Conservation (phyloP, 1,139 yeast species). For the Pichia sp. region DNA sequence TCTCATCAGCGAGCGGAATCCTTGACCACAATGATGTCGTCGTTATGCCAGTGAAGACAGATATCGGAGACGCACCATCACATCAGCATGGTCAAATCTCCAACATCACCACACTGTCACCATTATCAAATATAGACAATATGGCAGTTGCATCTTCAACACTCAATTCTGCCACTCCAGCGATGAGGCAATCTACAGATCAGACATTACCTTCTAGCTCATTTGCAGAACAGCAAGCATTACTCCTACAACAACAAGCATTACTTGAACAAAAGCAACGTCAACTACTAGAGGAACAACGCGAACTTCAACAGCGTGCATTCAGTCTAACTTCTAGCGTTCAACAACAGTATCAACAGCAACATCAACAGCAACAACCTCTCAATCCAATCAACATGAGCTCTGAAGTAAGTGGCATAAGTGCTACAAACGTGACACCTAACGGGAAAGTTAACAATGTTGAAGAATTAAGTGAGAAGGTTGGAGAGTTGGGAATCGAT, state of each 20-base stretch:
- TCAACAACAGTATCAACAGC: slow-evolving; percentile 12
- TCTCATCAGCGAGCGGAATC: slow-evolving; percentile 10
- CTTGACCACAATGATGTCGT: slow-evolving; percentile 16
- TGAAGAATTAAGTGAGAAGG: slow-evolving; percentile 16
- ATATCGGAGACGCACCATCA: background rate
- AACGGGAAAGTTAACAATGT: slow-evolving; percentile 2
- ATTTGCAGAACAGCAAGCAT: slow-evolving; percentile 13
- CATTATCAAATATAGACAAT: background rate
- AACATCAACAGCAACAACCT: slow-evolving; percentile 4
- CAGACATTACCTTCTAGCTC: no score
- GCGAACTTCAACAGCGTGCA: slow-evolving; percentile 16
- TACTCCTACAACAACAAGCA: slow-evolving; percentile 14
- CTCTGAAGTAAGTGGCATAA: slow-evolving; percentile 5
- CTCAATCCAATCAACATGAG: slow-evolving; percentile 7
- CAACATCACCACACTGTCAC: background rate
- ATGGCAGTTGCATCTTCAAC: no score
- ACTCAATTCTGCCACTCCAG: background rate
- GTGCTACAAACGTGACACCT: background rate
- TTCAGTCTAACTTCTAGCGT: slow-evolving; percentile 14
- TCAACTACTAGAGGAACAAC: slow-evolving; percentile 14
- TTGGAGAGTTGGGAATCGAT: slow-evolving; percentile 18
- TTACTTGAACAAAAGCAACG: slow-evolving; percentile 16
- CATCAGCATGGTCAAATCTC: slow-evolving; percentile 4
- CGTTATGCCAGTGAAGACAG: slow-evolving; percentile 9
- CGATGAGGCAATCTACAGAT: no score